A percentile compares a stretch with the other conserved stretches of the same genome.
phyloP scores from a whole-genome alignment of 371 early-diverging fungal genomes.

The Mortierella sp. region DNA sequence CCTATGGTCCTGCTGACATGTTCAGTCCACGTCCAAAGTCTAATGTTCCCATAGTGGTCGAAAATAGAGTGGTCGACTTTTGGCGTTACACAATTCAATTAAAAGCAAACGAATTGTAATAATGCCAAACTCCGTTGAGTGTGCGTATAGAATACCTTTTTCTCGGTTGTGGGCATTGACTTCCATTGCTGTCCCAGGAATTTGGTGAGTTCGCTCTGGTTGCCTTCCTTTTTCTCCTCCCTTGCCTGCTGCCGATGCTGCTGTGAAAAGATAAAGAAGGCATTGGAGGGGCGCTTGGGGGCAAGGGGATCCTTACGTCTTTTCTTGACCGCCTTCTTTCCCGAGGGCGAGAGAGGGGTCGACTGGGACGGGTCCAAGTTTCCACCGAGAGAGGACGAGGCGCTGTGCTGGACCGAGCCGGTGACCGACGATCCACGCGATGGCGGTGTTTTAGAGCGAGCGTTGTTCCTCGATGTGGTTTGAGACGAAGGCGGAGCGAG shows the following conservation, averaged over 20 bases:
- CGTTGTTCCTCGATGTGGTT: not conserved
- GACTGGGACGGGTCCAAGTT: conserved; percentile 12
- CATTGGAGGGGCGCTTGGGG: conserved; percentile 81
- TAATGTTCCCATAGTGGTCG: not conserved
- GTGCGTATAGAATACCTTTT: conserved; percentile 59
- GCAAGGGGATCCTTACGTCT: conserved; percentile 76
- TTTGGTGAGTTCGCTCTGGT: conserved; percentile 68
- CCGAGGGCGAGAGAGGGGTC: conserved; percentile 15
- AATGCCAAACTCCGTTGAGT: not conserved
- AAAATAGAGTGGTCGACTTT: not conserved
- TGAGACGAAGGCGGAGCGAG: conserved; percentile 13
- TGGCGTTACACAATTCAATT: conserved; percentile 17
- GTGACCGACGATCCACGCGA: conserved; percentile 31
- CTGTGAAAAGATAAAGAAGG: conserved; percentile 76
- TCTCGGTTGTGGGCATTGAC: conserved; percentile 66
- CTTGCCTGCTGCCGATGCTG: conserved; percentile 73
- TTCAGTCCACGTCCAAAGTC: not conserved
- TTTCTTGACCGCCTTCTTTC: conserved; percentile 43
- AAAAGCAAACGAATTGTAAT: conserved; percentile 1
- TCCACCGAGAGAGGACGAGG: conserved; percentile 16
- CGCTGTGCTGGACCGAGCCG: conserved; percentile 12
- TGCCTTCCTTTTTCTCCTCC: conserved; percentile 70
- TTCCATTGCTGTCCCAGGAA: conserved; percentile 72
- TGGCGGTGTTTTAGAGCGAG: conserved; percentile 36
- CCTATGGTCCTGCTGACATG: not conserved